Percentiles rank a stretch among this genome's conserved stretches.
These are phyloP conservation scores for Beta corolliflora DNA, from an alignment of 179 eudicot species.

Conservation along the genomic window DNA sequence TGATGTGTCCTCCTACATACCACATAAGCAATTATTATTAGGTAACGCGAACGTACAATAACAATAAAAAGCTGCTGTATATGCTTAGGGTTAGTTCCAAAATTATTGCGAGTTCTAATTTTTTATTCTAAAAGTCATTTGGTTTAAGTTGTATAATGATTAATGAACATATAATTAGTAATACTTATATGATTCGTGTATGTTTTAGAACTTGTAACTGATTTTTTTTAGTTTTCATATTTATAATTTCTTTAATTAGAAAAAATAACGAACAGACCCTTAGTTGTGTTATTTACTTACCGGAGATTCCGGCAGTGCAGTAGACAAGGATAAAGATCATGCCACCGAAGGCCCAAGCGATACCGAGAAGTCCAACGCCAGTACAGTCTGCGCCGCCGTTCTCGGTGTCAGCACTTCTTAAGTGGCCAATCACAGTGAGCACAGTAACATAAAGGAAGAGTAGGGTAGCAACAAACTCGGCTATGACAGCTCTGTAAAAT, in stretches of 20 bases:
- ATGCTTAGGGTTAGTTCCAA: too few relatives aligned
- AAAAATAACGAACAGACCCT: too few relatives aligned
- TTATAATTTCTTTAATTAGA: too few relatives aligned
- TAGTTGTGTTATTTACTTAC: conserved; percentile 21
- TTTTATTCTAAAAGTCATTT: too few relatives aligned
- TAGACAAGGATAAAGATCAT: conserved; percentile 80
- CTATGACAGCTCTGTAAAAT: conserved; percentile 61
- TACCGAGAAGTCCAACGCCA: conserved; percentile 65
- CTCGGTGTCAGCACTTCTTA: conserved; percentile 21
- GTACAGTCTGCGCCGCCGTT: conserved; percentile 43
- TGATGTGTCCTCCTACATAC: conserved; percentile 63
- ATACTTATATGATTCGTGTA: too few relatives aligned
- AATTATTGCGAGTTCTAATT: too few relatives aligned
- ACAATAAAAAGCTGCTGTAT: too few relatives aligned
- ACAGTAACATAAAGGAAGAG: conserved; percentile 67
- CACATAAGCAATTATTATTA: neutral
- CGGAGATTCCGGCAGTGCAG: conserved; percentile 82
- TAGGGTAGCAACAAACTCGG: conserved; percentile 71
- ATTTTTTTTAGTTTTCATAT: too few relatives aligned
- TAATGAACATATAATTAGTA: too few relatives aligned
- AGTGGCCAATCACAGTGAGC: conserved; percentile 68
- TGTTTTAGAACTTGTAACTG: too few relatives aligned
- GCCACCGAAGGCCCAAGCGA: conserved; percentile 81
- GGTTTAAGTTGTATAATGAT: too few relatives aligned
- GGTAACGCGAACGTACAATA: too few relatives aligned